A percentile compares a stretch with the other conserved stretches of the same genome.
phyloP scores from a whole-genome alignment of 257 asterid species.

The Scutellaria galericulata region DNA sequence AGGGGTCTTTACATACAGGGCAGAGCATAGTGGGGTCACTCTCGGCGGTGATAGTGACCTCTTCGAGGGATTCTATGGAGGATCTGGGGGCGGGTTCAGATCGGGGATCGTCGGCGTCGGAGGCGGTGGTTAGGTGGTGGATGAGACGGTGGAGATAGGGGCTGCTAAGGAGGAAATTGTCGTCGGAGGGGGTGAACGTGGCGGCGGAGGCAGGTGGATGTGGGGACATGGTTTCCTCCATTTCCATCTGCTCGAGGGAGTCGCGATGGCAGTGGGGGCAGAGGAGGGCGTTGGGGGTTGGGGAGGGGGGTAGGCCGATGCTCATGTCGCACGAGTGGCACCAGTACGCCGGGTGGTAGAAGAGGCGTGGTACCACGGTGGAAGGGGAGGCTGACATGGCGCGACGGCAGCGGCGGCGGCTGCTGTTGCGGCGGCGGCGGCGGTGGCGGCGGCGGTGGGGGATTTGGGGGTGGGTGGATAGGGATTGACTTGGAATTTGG shows the following conservation, averaged over 20 bases:
- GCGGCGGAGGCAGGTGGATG: slow-evolving; percentile 37
- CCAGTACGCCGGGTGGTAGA: slow-evolving; percentile 78
- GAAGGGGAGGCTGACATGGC: slow-evolving; percentile 49
- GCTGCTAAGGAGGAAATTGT: slow-evolving; percentile 72
- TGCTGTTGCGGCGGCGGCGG: slow-evolving; percentile 39
- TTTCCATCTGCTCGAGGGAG: slow-evolving; percentile 79
- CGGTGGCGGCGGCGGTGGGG: slow-evolving; percentile 36
- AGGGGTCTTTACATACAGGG: slow-evolving; percentile 84
- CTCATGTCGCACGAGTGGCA: slow-evolving; percentile 94
- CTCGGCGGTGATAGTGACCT: slow-evolving; percentile 50
- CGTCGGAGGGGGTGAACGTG: slow-evolving; percentile 58
- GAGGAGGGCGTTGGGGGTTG: slow-evolving; percentile 63
- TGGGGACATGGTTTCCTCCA: slow-evolving; percentile 43
- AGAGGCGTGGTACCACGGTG: slow-evolving; percentile 48
- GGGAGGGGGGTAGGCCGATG: slow-evolving; percentile 71
- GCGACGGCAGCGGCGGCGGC: slow-evolving; percentile 37
- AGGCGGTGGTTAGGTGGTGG: slow-evolving; percentile 65
- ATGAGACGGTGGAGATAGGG: slow-evolving; percentile 78
- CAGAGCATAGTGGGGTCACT: slow-evolving; percentile 65
- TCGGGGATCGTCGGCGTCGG: slow-evolving; percentile 44
- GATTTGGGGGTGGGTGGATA: slow-evolving; percentile 40
- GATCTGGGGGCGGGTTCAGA: slow-evolving; percentile 63
- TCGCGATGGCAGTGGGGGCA: slow-evolving; percentile 90
- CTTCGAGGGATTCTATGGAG: slow-evolving; percentile 60
- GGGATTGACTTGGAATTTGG: slow-evolving; percentile 30